Percentiles rank a stretch among this genome's conserved stretches.
Evolutionary conservation across 2,329 filamentous ascomycete genomes (phyloP).

Genomic region (Verticillium zaregamsianum): DNA sequence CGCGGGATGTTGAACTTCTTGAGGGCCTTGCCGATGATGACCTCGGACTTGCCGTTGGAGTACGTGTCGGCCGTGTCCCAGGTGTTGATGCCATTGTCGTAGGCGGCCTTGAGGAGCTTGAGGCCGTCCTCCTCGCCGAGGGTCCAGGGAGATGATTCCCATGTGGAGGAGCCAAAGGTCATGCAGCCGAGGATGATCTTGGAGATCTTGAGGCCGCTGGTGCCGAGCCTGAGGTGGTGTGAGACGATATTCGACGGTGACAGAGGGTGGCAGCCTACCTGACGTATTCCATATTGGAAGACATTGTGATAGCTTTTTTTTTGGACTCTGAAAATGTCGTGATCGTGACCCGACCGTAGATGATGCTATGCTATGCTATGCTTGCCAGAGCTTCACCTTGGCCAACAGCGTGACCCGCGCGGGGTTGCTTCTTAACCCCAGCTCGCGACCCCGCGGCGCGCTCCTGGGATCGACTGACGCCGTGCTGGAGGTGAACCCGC

Average conservation of each 20-base stretch:
- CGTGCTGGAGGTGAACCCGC: not conserved
- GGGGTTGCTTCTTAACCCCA: conserved; percentile 2
- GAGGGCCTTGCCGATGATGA: conserved; percentile 61
- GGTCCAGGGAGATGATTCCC: conserved; percentile 29
- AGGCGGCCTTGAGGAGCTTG: conserved; percentile 32
- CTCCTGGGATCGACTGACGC: not conserved
- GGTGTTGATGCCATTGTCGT: conserved; percentile 35
- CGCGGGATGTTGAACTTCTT: conserved; percentile 61
- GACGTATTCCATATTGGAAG: conserved; percentile 16
- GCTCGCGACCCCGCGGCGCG: not conserved
- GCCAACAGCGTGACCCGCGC: not conserved
- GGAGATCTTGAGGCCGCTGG: conserved; percentile 35
- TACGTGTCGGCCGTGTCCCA: conserved; percentile 53
- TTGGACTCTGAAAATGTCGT: not conserved
- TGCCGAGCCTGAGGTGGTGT: conserved; percentile 24
- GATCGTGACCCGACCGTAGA: too few relatives aligned
- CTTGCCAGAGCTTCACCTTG: not conserved
- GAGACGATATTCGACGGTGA: not conserved
- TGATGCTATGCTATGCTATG: not conserved
- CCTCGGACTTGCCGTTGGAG: conserved; percentile 59
- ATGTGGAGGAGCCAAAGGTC: conserved; percentile 25
- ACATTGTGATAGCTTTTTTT: not conserved
- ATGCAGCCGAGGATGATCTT: conserved; percentile 33
- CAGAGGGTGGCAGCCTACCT: conserved; percentile 7
- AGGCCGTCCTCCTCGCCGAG: conserved; percentile 30